A percentile compares a stretch with the other conserved stretches of the same genome.
These are phyloP conservation scores for Quercus engelmannii DNA, from an alignment of 306 rosid species.

Conservation along the genomic window DNA sequence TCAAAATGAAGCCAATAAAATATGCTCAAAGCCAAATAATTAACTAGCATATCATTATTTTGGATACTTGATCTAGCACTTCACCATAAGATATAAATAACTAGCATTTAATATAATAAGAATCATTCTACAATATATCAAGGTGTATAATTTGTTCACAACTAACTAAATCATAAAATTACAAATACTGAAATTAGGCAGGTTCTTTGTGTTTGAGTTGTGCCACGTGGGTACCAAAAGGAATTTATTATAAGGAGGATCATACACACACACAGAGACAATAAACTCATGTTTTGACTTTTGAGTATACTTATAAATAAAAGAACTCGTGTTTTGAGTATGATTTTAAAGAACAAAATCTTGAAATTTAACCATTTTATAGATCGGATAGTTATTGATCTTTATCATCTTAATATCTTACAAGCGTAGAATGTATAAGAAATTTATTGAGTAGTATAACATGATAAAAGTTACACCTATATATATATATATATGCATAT, in stretches of 20 bases:
- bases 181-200: background rate
- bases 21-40: background rate
- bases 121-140: background rate
- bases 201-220: background rate
- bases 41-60: too few relatives aligned
- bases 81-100: background rate
- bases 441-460: too few relatives aligned
- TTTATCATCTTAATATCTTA: too few relatives aligned
- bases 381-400: too few relatives aligned
- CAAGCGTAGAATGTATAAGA: too few relatives aligned
- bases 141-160: background rate
- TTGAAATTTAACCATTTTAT: too few relatives aligned
- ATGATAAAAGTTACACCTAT: background rate
- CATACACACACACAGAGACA: background rate
- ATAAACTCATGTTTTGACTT: too few relatives aligned
- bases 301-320: too few relatives aligned
- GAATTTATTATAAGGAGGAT: background rate
- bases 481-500: background rate
- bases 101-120: background rate
- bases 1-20: constrained; percentile 9
- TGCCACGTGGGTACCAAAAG: background rate
- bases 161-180: background rate
- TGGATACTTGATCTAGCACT: background rate
- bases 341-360: too few relatives aligned
- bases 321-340: too few relatives aligned